Evolutionary conservation across 176 grass and related monocot genomes (phyloP).

Genomic region (Neostapfia colusana): DNA sequence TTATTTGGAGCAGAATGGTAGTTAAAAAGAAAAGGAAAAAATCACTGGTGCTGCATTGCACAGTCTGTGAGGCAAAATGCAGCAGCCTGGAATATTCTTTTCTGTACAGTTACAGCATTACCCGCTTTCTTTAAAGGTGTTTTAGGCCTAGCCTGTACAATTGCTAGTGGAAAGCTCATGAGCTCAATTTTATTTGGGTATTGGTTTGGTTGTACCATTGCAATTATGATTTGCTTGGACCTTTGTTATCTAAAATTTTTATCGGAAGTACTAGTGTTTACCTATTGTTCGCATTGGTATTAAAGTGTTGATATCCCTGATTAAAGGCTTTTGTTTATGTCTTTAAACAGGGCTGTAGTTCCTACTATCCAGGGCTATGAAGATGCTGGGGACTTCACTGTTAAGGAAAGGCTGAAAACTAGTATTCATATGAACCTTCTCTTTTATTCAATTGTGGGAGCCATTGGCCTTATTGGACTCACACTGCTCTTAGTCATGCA

Average conservation of each 20-base stretch:
- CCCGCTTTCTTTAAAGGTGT: conserved; percentile 26
- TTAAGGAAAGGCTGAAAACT: conserved; percentile 96
- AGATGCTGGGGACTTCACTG: conserved; percentile 96
- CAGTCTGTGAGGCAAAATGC: conserved; percentile 7
- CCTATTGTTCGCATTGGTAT: conserved; percentile 16
- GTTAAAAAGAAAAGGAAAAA: not conserved
- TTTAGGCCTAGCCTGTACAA: conserved; percentile 6
- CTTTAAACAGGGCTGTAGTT: conserved; percentile 92
- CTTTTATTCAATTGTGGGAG: conserved; percentile 94
- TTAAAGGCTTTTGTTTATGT: conserved; percentile 45
- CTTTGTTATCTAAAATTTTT: not conserved
- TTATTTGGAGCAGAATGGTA: conserved; percentile 13
- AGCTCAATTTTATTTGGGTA: conserved; percentile 9
- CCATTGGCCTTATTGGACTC: conserved; percentile 89
- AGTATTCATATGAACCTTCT: conserved; percentile 92
- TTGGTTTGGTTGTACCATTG: conserved; percentile 24
- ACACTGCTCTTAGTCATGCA: conserved; percentile 92
- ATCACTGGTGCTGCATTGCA: not conserved
- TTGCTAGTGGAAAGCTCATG: conserved; percentile 24
- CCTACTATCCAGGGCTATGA: conserved; percentile 98
- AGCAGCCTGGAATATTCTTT: not conserved
- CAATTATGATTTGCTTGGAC: conserved; percentile 20
- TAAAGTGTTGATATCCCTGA: conserved; percentile 42
- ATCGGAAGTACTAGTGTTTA: conserved; percentile 11
- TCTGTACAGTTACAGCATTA: conserved; percentile 1